phyloP scores from a whole-genome alignment of 2,329 filamentous ascomycete species.

The Pezicula carpinea region DNA sequence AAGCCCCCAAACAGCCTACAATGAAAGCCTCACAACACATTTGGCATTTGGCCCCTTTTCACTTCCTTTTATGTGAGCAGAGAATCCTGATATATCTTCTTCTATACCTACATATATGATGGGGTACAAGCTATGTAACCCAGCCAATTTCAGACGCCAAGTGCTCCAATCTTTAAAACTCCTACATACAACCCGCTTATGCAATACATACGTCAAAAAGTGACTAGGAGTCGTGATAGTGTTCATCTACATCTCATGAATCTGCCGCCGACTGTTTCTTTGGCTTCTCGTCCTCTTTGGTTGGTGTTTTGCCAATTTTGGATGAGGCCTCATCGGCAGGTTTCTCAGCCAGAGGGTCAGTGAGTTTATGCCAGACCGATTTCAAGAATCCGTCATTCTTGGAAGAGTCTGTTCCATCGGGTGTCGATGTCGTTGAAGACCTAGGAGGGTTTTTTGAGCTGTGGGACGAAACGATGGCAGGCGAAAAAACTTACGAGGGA shows the following conservation, averaged over 20 bases:
- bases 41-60: too few species aligned
- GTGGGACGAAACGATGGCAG: constrained; percentile 9
- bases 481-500: constrained; percentile 40
- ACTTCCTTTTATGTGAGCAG: constrained; percentile 7
- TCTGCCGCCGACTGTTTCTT: constrained; percentile 15
- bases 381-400: constrained; percentile 88
- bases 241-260: constrained; percentile 5
- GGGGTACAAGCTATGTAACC: constrained; percentile 3
- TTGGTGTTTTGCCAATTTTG: neutral
- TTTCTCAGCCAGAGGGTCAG: constrained; percentile 52
- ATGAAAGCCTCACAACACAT: too few species aligned
- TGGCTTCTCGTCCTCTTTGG: constrained; percentile 13
- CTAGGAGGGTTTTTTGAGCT: constrained; percentile 2
- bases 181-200: constrained; percentile 10
- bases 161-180: neutral
- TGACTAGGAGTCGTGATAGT: constrained; percentile 7
- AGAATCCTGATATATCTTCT: constrained; percentile 14
- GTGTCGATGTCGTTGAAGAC: constrained; percentile 9
- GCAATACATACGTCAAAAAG: constrained; percentile 11
- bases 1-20: too few species aligned
- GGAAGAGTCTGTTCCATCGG: constrained; percentile 42
- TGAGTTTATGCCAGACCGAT: constrained; percentile 87
- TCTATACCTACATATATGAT: constrained; percentile 15
- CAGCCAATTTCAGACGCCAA: constrained; percentile 9
- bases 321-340: neutral